Evolutionary conservation across 2,329 filamentous ascomycete species (phyloP).

Genomic region (Calcarisporium arbuscula): DNA sequence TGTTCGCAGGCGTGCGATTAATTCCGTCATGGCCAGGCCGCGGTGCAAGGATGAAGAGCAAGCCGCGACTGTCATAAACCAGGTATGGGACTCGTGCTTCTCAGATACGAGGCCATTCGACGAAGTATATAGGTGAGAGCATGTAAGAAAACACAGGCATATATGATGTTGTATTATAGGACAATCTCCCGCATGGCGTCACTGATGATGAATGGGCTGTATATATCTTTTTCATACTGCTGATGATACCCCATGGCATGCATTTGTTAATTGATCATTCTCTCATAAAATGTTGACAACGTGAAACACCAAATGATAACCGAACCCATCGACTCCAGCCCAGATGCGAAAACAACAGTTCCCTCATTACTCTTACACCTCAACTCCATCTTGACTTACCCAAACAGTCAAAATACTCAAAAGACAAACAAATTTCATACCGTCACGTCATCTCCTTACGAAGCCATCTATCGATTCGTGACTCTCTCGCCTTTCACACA

Average conservation of each 20-base stretch:
- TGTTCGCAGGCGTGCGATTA: conserved; percentile 72
- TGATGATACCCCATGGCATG: conserved; percentile 9
- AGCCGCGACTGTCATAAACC: conserved; percentile 81
- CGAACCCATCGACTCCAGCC: too few species aligned
- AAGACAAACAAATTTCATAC: conserved; percentile 9
- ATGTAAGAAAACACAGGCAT: conserved; percentile 4
- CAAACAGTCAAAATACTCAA: conserved; percentile 7
- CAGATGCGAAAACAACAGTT: too few species aligned
- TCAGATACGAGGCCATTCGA: conserved; percentile 91
- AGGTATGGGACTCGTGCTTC: conserved; percentile 99
- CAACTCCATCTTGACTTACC: neutral
- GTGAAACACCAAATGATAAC: too few species aligned
- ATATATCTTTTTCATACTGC: conserved; percentile 9
- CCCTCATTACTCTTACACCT: neutral
- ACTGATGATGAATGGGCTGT: conserved; percentile 4
- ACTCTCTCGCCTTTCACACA: conserved; percentile 62
- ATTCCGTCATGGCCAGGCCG: conserved; percentile 73
- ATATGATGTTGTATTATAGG: conserved; percentile 17
- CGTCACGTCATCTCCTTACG: conserved; percentile 15
- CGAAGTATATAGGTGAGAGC: conserved; percentile 74
- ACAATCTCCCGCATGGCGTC: conserved; percentile 11
- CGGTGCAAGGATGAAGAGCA: conserved; percentile 80
- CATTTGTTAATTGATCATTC: too few species aligned
- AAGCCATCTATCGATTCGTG: conserved; percentile 41
- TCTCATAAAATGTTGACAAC: too few species aligned